Evolutionary conservation across 2,329 filamentous ascomycete genomes (phyloP).

Genomic region (Coniella vitis): DNA sequence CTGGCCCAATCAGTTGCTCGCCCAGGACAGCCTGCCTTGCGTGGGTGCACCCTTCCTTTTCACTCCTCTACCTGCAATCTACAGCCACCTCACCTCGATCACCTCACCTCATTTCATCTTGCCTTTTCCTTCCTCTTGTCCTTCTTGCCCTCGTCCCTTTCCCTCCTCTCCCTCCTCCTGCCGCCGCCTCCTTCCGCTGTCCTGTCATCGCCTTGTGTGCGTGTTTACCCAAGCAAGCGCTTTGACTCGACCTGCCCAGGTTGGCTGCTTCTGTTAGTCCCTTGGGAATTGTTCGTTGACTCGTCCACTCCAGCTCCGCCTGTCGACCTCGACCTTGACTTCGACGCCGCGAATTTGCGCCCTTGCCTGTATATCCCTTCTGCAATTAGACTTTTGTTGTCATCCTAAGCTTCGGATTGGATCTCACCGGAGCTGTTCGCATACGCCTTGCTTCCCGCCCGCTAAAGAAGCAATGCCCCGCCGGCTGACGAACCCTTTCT

Average conservation of each 20-base stretch:
- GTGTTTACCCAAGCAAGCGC: no score
- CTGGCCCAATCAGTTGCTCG: neutral
- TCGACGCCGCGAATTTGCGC: neutral
- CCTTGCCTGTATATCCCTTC: neutral
- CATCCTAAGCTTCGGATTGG: no score
- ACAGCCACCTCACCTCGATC: neutral
- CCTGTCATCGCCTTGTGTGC: neutral
- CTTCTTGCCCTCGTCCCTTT: neutral
- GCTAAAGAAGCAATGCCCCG: slow-evolving; percentile 46
- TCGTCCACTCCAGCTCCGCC: neutral
- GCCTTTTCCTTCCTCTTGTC: neutral
- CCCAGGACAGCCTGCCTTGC: neutral
- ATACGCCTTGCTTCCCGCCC: neutral
- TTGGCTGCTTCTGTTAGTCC: neutral
- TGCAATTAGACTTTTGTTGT: neutral
- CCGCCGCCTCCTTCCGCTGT: neutral
- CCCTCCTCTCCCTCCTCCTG: neutral
- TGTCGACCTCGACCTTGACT: neutral
- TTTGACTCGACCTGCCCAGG: no score
- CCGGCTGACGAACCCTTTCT: slow-evolving; percentile 52
- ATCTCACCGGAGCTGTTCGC: neutral
- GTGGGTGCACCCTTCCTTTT: slow-evolving; percentile 1
- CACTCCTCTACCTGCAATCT: neutral
- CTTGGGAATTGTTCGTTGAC: slow-evolving; percentile 1
- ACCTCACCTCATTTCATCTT: neutral